Base-by-base conservation (phyloP, 345 rosid genomes). In the Zanthoxylum bungeanum region DNA sequence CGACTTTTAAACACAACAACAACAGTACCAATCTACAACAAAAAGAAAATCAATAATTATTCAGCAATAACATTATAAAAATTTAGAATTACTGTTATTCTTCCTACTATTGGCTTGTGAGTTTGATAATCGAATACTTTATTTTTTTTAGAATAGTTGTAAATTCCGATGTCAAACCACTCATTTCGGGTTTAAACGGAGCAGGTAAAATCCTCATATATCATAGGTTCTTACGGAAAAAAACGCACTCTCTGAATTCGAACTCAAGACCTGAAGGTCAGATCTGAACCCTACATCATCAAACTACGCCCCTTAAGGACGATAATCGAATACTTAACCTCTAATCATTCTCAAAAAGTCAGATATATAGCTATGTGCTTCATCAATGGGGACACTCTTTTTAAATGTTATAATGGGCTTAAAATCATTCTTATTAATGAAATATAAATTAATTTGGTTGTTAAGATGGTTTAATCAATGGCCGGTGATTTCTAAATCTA, bases 381-480 rank as follows among this genome's bases (percentile, higher is more conserved):
- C 52, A 57, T 42, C 39, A n/a, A 2, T 34, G 34, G 61, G 24
- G 25, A 24, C 50, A 68, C 36, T 14, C 21, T 24, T 16, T 9
- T 16, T 19, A 46, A 21, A 6, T 47, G 57, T 65, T 49, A 0
- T 10, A 4, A 47, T 19, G 19, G 51, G 22, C 47, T 5, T 10
- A 30, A 17, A 65, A 4, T 57, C 30, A 37, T 57, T 40, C 55
- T n/a, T 14, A 14, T 56, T 17, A 28, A 14, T 56, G 25, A 27
- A 58, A 8, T 19, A 46, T 58, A 40, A 28, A 21, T 44, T 42
- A 21, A 59, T 58, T 37, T 68, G 72, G 62, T 55, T 8, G 72
- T 40, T 55, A 56, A 16, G 36, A 39, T 68, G 72, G 52, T 56
- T 25, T n/a, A 68, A 27, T 68, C 72, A 40, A 7, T 30, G 37